Base-by-base conservation (phyloP, 2,329 filamentous ascomycete species). In the Microdochium bolleyi region DNA sequence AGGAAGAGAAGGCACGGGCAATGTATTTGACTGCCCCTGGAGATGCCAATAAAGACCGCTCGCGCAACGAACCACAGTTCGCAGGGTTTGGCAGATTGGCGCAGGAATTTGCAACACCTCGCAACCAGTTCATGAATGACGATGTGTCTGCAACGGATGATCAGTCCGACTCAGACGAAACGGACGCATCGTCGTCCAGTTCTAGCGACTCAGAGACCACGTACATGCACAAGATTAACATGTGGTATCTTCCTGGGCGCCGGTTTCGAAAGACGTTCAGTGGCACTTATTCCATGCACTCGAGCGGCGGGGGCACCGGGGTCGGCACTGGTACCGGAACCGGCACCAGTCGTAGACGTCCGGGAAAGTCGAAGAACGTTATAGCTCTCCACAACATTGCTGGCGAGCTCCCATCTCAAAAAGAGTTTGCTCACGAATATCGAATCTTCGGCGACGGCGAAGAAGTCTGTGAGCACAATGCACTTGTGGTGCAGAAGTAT, bases 401-500 rank as follows among this genome's bases (percentile, higher is more conserved):
- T 10, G 73, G 80, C 49, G 67, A 90, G 13, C 71, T 96, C n/a
- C 92, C 92, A 0, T 87, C 89, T 2, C 94, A 91, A 66, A 79
- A 79, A 54, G 78, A 83, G 52, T 79, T 96, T 56, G 94, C 91
- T 2, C 74, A 83, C 53, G 82, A 88, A 58, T 99, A 97, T 68
- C 80, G 79, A 24, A 87, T 96, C 14, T 92, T 94, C 65, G 91
- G 91, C 3, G 84, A 91, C 55, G 87, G 88, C 1, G 80, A 84
- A n/a, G 80, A 87, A 37, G 83, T 96, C 3, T 97, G 92, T 67
- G 76, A 81, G 48, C 87, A 95, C 61, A 99, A 99, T 66, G 89
- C 91, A 9, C 71, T 72, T 1, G 83, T 95, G 48, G 92, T 92
- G 9, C 78, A 83, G 58, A 84, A 82, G 56, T 78, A 87, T 59